phyloP scores from a whole-genome alignment of 1,284 basidiomycete species.

The Marasmius sp. region DNA sequence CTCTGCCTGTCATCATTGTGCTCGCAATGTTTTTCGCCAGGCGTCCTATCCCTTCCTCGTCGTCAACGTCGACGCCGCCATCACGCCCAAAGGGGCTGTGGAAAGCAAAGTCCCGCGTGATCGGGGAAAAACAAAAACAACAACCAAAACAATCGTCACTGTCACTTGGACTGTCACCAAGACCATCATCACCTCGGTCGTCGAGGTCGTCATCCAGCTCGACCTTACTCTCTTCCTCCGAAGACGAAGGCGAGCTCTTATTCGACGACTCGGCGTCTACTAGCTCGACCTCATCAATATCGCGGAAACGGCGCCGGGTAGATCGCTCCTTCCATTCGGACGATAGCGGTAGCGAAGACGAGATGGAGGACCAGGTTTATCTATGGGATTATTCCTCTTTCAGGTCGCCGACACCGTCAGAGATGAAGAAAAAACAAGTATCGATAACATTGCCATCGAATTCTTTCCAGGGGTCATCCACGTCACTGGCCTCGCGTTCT shows the following conservation, averaged over 20 bases:
- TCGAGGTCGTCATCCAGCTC: neutral
- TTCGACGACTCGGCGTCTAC: neutral
- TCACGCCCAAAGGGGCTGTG: neutral
- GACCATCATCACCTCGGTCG: neutral
- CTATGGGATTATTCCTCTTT: neutral
- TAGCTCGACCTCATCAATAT: neutral
- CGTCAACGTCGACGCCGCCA: neutral
- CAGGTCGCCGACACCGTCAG: neutral
- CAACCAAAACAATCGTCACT: neutral
- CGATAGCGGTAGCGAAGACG: neutral
- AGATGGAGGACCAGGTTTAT: neutral
- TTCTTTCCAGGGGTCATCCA: neutral
- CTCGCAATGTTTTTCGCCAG: neutral
- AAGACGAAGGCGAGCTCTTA: neutral
- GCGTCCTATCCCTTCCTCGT: neutral
- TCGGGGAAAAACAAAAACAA: neutral
- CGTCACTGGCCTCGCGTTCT: too few species aligned
- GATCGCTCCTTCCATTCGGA: neutral
- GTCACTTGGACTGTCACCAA: neutral
- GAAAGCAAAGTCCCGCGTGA: neutral
- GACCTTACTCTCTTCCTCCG: neutral
- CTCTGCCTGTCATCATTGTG: neutral
- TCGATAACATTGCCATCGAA: neutral
- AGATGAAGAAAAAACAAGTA: neutral
- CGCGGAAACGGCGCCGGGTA: neutral